These are phyloP conservation scores for Trametes meyenii DNA, from an alignment of 768 basidiomycete species.

Conservation along the genomic window DNA sequence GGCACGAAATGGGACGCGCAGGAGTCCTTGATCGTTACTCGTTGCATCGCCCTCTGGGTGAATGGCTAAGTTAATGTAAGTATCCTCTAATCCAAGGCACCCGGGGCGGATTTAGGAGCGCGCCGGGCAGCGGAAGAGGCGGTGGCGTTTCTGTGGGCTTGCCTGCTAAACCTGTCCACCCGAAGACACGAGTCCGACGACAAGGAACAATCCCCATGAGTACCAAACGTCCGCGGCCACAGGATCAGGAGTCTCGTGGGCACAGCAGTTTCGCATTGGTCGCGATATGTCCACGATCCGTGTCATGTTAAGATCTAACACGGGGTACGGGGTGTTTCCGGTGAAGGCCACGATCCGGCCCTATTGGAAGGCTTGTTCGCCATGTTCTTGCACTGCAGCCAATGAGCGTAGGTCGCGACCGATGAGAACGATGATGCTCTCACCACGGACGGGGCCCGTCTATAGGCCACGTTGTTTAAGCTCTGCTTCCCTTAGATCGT, in stretches of 20 bases:
- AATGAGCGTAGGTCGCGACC: background rate
- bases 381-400: background rate
- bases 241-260: background rate
- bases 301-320: no score
- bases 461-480: conserved; percentile 2
- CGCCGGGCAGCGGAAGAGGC: background rate
- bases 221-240: background rate
- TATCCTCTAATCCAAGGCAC: background rate
- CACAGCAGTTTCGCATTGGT: background rate
- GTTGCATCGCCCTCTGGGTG: background rate
- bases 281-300: background rate
- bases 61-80: background rate
- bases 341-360: no score
- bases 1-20: background rate
- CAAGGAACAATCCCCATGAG: background rate
- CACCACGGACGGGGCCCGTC: background rate
- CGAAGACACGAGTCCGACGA: background rate
- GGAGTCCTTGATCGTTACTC: background rate
- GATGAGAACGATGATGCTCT: background rate
- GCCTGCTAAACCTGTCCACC: no score
- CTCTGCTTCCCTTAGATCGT: background rate
- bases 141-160: background rate
- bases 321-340: no score
- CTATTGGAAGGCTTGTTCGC: background rate
- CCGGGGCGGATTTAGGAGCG: background rate